Percentiles rank a stretch among this genome's conserved stretches.
These are phyloP conservation scores for Suillus luteus DNA, from an alignment of 768 basidiomycete species.

Conservation along the genomic window DNA sequence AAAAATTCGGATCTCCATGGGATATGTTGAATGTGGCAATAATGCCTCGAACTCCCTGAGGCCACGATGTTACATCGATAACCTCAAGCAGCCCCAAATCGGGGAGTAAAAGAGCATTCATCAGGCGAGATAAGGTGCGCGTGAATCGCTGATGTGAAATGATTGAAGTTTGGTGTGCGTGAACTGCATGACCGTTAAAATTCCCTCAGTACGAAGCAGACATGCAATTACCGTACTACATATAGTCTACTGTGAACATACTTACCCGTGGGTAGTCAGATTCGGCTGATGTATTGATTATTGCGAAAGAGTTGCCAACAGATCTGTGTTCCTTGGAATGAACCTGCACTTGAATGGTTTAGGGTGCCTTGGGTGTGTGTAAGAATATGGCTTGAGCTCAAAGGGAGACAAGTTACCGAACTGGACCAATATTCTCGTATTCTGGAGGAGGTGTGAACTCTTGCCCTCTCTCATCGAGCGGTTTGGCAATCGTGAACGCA, in stretches of 20 bases:
- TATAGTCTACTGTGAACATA: background rate
- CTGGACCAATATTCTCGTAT: background rate
- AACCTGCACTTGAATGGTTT: background rate
- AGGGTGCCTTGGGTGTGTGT: background rate
- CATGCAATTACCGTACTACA: background rate
- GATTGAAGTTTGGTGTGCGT: background rate
- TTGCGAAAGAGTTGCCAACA: background rate
- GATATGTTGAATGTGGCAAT: background rate
- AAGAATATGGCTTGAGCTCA: background rate
- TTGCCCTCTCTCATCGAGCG: background rate
- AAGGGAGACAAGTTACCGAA: background rate
- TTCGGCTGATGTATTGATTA: background rate
- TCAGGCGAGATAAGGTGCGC: background rate
- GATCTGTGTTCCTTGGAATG: slow-evolving; percentile 10
- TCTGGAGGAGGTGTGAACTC: background rate
- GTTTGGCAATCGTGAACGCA: background rate
- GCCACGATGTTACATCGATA: background rate
- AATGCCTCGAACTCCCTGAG: background rate
- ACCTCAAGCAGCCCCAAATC: background rate
- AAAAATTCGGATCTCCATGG: background rate
- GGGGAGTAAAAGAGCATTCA: background rate
- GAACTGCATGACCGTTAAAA: too few species aligned
- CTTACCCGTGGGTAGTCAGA: background rate
- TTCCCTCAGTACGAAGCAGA: too few species aligned
- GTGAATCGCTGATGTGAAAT: background rate